Conservation (phyloP, 257 asterid species). For the Coffea eugenioides region DNA sequence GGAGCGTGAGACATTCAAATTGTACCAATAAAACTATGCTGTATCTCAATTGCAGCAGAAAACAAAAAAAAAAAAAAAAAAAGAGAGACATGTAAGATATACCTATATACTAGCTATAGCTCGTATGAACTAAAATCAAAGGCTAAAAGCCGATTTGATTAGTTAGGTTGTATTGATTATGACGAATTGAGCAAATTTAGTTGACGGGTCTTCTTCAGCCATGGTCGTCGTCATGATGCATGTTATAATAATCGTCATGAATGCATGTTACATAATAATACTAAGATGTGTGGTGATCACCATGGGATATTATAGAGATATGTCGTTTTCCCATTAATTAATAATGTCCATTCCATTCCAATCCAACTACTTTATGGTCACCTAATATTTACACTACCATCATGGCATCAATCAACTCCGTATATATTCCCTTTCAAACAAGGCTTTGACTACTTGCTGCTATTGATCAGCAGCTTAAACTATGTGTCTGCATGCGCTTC, state of each 20-base stretch:
- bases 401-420: background rate
- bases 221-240: background rate
- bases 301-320: background rate
- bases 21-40: constrained; percentile 16
- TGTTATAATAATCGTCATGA: background rate
- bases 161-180: constrained; percentile 23
- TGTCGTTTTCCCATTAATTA: background rate
- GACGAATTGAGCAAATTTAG: constrained; percentile 29
- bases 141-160: background rate
- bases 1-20: constrained; percentile 8
- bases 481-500: background rate
- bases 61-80: too few relatives aligned
- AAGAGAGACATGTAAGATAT: constrained; percentile 3
- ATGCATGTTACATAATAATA: background rate
- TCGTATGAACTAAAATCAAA: background rate
- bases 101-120: background rate
- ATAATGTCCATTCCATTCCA: constrained; percentile 7
- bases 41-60: background rate
- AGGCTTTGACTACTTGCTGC: constrained; percentile 12
- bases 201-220: constrained; percentile 33
- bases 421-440: constrained; percentile 18
- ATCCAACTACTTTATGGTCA: constrained; percentile 27
- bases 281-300: background rate
- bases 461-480: background rate
- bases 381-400: constrained; percentile 18